These are phyloP conservation scores for Podospora australis DNA, from an alignment of 495 filamentous ascomycete genomes.

Conservation along the genomic window DNA sequence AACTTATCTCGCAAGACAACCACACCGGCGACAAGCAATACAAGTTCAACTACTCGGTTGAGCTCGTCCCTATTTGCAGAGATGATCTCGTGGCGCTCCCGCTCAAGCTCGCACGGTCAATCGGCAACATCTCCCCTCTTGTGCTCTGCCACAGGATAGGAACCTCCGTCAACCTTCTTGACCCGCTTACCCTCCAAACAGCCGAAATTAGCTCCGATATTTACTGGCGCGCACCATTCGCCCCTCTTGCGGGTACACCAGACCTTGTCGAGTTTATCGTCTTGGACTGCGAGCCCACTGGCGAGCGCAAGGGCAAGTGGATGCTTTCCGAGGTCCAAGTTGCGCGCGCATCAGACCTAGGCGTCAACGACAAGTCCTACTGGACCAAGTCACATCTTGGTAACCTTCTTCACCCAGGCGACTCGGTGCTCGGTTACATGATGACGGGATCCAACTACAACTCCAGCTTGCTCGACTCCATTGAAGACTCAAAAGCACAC, in stretches of 20 bases:
- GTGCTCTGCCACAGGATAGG: slow-evolving; percentile 80
- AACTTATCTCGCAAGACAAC: slow-evolving; percentile 88
- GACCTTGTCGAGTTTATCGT: slow-evolving; percentile 88
- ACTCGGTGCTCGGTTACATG: slow-evolving; percentile 88
- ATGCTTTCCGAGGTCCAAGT: slow-evolving; percentile 79
- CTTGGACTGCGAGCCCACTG: slow-evolving; percentile 84
- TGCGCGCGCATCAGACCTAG: slow-evolving; percentile 82
- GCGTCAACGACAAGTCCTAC: slow-evolving; percentile 76
- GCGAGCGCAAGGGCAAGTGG: slow-evolving; percentile 70
- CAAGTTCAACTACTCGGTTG: slow-evolving; percentile 84
- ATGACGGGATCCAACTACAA: slow-evolving; percentile 87
- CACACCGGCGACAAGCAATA: slow-evolving; percentile 84
- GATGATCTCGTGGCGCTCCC: slow-evolving; percentile 94
- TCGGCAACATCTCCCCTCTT: slow-evolving; percentile 70
- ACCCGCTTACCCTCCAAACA: slow-evolving; percentile 85
- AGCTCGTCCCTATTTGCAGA: slow-evolving; percentile 89
- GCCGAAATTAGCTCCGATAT: slow-evolving; percentile 71
- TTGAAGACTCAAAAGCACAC: slow-evolving; percentile 65
- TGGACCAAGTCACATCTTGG: slow-evolving; percentile 88
- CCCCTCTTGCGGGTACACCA: slow-evolving; percentile 71
- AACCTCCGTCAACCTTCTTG: slow-evolving; percentile 80
- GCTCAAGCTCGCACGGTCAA: slow-evolving; percentile 71
- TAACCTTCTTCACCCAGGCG: slow-evolving; percentile 76
- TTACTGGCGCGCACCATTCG: slow-evolving; percentile 88
- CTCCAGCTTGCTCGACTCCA: slow-evolving; percentile 70